phyloP scores from a whole-genome alignment of 345 rosid species.

The Reutealis trisperma region DNA sequence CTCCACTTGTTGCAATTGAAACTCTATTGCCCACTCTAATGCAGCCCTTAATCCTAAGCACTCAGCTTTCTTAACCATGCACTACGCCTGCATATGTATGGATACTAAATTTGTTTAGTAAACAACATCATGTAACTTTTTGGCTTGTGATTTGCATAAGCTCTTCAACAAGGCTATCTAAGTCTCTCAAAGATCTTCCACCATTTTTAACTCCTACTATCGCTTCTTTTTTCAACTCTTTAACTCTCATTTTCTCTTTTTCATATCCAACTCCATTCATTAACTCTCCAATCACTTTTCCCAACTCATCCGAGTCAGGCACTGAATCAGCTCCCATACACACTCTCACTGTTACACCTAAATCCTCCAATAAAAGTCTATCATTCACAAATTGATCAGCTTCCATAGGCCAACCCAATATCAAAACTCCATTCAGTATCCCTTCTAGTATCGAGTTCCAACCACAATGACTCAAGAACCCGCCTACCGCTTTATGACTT shows the following conservation, averaged over 20 bases:
- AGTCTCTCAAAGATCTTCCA: conserved; percentile 46
- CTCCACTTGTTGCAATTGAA: too few species aligned
- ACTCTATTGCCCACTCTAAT: too few species aligned
- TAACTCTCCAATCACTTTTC: conserved; percentile 26
- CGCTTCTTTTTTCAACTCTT: conserved; percentile 35
- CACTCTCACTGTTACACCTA: conserved; percentile 51
- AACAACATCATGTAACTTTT: too few species aligned
- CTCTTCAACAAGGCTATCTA: conserved; percentile 39
- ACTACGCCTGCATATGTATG: too few species aligned
- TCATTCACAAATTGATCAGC: conserved; percentile 65
- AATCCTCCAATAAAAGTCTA: conserved; percentile 50
- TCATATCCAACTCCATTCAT: conserved; percentile 11
- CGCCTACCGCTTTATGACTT: conserved; percentile 55
- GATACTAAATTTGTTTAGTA: too few species aligned
- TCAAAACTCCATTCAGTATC: conserved; percentile 45
- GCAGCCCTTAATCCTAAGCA: too few species aligned
- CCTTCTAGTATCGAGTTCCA: conserved; percentile 80
- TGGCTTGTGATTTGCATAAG: conserved; percentile 11
- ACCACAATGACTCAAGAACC: conserved; percentile 71
- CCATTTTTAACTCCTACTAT: conserved; percentile 39
- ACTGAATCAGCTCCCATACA: conserved; percentile 53
- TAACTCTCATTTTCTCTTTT: conserved; percentile 29
- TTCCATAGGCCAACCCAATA: conserved; percentile 75
- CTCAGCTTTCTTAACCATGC: too few species aligned
- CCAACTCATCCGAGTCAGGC: conserved; percentile 52